Evolutionary conservation across 2,329 filamentous ascomycete genomes (phyloP).

Genomic region (Grosmannia serpens): DNA sequence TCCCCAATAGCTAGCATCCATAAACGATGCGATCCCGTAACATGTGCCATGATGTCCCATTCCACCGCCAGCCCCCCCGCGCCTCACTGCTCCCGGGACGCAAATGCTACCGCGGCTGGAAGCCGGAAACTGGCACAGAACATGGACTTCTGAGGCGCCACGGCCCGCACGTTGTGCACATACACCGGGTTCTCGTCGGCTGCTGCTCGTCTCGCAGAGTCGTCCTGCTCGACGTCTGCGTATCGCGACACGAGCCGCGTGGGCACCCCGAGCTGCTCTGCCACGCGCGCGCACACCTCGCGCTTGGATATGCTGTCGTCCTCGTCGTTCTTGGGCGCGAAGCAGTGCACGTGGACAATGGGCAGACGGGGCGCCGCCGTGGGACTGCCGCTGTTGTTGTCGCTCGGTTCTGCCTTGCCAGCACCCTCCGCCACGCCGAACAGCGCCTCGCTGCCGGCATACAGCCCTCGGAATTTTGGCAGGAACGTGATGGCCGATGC

Average conservation of each 20-base stretch:
- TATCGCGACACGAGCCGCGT: slow-evolving; percentile 29
- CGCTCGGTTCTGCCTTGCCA: slow-evolving; percentile 24
- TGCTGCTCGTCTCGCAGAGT: not conserved
- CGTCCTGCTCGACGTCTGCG: slow-evolving; percentile 32
- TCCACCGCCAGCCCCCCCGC: not conserved
- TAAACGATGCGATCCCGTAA: not conserved
- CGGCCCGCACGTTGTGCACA: slow-evolving; percentile 67
- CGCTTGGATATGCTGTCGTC: slow-evolving; percentile 33
- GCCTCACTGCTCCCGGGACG: slow-evolving; percentile 19
- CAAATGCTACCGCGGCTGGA: slow-evolving; percentile 73
- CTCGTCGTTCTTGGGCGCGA: slow-evolving; percentile 70
- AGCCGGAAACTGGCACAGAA: slow-evolving; percentile 90
- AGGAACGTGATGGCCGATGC: slow-evolving; percentile 82
- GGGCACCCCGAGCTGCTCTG: slow-evolving; percentile 44
- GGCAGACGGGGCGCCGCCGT: slow-evolving; percentile 45
- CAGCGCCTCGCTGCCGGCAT: slow-evolving; percentile 55
- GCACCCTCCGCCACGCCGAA: slow-evolving; percentile 38
- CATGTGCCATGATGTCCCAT: too few species aligned
- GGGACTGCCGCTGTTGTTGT: slow-evolving; percentile 11
- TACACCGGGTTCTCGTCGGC: slow-evolving; percentile 29
- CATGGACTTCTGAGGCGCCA: slow-evolving; percentile 91
- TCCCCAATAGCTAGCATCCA: too few species aligned
- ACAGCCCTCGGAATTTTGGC: slow-evolving; percentile 63
- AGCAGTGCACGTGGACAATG: slow-evolving; percentile 89
- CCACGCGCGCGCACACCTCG: slow-evolving; percentile 58